Percentiles rank a stretch among this genome's conserved stretches.
phyloP scores from a whole-genome alignment of 2,329 filamentous ascomycete genomes.

The Beauveria caledonica region DNA sequence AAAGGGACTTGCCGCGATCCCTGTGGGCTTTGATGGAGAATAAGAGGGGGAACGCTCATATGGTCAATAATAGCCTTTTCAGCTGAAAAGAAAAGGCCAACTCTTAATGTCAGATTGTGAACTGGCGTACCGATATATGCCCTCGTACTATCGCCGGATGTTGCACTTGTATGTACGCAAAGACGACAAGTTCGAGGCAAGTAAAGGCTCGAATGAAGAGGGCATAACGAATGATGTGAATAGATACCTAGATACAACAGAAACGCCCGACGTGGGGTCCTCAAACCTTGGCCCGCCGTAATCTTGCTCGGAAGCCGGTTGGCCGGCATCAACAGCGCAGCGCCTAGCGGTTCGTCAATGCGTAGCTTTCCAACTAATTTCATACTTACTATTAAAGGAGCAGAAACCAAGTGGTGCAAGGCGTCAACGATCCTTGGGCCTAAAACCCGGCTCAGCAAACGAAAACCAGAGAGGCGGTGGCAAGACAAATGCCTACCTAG shows the following conservation, averaged over 20 bases:
- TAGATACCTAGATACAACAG: neutral
- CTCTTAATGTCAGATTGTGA: too few relatives aligned
- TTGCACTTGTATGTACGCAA: too few relatives aligned
- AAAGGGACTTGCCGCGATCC: neutral
- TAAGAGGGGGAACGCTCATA: neutral
- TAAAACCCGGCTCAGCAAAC: neutral
- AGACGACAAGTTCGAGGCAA: neutral
- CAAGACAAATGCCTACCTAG: too few relatives aligned
- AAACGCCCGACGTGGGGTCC: neutral
- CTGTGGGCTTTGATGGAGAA: neutral
- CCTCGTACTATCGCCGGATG: too few relatives aligned
- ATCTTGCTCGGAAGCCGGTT: neutral
- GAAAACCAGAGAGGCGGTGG: too few relatives aligned
- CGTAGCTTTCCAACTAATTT: neutral
- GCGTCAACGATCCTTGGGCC: neutral
- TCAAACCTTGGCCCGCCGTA: neutral
- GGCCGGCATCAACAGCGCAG: neutral
- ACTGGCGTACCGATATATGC: too few relatives aligned
- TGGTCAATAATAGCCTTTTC: neutral
- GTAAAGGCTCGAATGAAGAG: neutral
- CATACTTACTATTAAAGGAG: too few relatives aligned
- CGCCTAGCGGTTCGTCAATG: too few relatives aligned
- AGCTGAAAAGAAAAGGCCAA: neutral
- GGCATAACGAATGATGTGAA: too few relatives aligned
- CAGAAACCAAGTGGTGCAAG: neutral